Base-by-base conservation (phyloP, 257 asterid genomes). In the Orobanche coerulescens region DNA sequence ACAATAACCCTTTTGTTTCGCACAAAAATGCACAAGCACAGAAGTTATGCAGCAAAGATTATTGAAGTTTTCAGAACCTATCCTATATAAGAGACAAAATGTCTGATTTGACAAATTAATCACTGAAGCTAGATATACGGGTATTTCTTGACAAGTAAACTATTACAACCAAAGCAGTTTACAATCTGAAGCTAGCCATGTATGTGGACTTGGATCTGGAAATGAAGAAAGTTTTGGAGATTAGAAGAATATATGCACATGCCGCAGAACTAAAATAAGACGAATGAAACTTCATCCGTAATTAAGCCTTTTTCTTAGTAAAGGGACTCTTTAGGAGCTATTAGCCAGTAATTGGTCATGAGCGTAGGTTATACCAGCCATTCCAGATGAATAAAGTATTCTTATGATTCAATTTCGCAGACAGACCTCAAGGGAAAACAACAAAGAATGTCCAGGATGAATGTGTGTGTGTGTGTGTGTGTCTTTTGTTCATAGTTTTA, bases 21-120 rank as follows among this genome's bases (percentile, higher is more conserved):
- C 40, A 26, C 15, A 5, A 69, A 39, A 40, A 14, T 6, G 14
- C 10, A 36, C 6, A 10, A 59, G 66, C 20, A 46, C 11, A 33
- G 26, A n/a, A 66, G 54, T 16, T 53, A 40, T 46, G 11, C 58
- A 57, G 25, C 25, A 52, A 56, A 34, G 60, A 61, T 50, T 6
- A 23, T 20, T 52, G 49, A 4, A 28, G 15, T 22, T 39, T 15
- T 15, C 58, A 48, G 1, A 34, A 47, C 16, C 14, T 26, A 57
- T 42, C 54, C 26, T 15, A 9, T 15, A 16, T 23, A 22, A 53
- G 33, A 16, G 22, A 5, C 2, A 10, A n/a, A 16, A 4, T 43
- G 50, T 10, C 31, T 16, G 26, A 34, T n/a, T n/a, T n/a, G n/a
- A 37, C 5, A 39, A 58, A 58, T 1, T 30, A 61, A 61, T 9